Evolutionary conservation across 345 rosid genomes (phyloP).

Genomic region (Toxicodendron radicans): DNA sequence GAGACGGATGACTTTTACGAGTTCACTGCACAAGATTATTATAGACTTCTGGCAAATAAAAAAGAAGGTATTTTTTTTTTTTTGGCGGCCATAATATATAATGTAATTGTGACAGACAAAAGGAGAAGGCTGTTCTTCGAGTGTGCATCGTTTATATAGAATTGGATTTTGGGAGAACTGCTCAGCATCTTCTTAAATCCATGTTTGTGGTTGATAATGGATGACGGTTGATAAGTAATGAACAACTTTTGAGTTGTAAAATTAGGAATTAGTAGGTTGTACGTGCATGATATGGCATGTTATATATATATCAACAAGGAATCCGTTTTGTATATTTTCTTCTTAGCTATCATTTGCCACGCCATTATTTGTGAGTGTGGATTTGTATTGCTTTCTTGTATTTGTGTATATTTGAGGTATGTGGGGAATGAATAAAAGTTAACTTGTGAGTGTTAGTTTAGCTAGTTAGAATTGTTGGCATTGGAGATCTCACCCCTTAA

Average conservation of each 20-base stretch:
- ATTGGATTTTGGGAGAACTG: background rate
- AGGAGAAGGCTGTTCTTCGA: background rate
- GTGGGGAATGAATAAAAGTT: background rate
- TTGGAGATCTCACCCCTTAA: background rate
- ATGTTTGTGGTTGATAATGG: background rate
- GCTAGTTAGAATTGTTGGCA: background rate
- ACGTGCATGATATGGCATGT: background rate
- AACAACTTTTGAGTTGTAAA: background rate
- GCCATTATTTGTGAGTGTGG: background rate
- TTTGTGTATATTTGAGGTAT: background rate
- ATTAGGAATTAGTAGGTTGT: background rate
- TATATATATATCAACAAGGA: background rate
- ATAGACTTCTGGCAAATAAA: constrained; percentile 51
- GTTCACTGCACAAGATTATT: constrained; percentile 79
- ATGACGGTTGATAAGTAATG: background rate
- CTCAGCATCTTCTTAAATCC: background rate
- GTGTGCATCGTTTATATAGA: background rate
- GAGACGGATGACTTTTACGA: constrained; percentile 85
- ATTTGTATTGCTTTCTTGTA: background rate
- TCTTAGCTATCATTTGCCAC: background rate
- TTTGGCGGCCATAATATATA: background rate
- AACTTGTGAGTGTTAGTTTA: background rate
- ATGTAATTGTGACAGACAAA: background rate
- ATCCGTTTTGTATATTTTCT: background rate
- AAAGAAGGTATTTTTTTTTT: constrained; percentile 53